Evolutionary conservation across 495 filamentous ascomycete genomes (phyloP), one percentile per base, ranked within the genome.

Genomic region (Trichodelitschia bisporula): DNA sequence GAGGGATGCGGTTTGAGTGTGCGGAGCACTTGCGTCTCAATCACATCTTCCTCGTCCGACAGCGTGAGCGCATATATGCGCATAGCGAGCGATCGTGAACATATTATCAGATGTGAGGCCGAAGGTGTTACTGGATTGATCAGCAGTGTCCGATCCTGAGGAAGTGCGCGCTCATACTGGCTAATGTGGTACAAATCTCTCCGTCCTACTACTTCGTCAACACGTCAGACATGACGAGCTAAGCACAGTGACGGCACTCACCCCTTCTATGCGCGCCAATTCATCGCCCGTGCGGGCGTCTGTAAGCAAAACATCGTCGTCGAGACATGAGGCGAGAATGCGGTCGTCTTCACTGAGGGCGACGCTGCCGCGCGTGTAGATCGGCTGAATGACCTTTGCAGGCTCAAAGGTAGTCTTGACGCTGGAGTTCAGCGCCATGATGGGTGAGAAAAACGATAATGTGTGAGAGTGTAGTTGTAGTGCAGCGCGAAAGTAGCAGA

Each of bases 11-110:
- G 79, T 49, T 90, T 90, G 24, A 90, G 45, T 4, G 77, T 80
- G 37, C 77, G 69, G 26, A 74, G 47, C 18, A 90, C 65, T 31
- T 69, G 60, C 5, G 70, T 49, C 28, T 70, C 64, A 29, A 90
- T 57, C 4, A 41, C 23, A 6, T 48, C 24, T 57, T 58, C 30
- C 46, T 46, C 18, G 58, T 62, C 59, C 19, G 62, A 64, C 13
- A 57, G 54, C 10, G 62, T 56, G 15, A 99, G 60, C 19, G 69
- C 48, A 56, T 82, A 93, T 37, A 91, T 79, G 36, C 75, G 74
- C 82, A 93, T 86, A 12, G 78, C 80, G 40, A 93, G 59, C 2
- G 83, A 93, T 23, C 86, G 70, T 3, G 86, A 95, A 55, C 84
- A 93, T 43, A 79, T 54, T 37, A 92, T 66, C 26, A 92, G 60